These are phyloP conservation scores for Phytophthora lateralis DNA, from an alignment of 352 stramenopile genomes.

Conservation along the genomic window DNA sequence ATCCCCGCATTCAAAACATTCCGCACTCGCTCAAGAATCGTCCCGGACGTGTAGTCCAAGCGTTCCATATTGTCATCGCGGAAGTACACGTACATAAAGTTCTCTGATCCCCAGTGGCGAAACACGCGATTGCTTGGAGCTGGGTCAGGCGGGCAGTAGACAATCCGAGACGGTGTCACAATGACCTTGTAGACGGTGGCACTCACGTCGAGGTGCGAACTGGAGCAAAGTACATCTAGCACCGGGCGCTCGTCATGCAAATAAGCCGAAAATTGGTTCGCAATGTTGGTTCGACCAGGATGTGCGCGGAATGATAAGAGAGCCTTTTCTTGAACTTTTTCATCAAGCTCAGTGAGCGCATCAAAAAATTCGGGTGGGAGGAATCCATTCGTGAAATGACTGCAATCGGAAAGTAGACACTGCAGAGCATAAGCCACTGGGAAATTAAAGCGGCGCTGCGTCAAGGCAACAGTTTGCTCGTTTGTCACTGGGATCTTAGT, in stretches of 20 bases:
- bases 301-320: constrained; percentile 46
- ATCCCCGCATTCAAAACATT: constrained; percentile 50
- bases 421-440: constrained; percentile 57
- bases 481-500: constrained; percentile 37
- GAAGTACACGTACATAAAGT: constrained; percentile 89
- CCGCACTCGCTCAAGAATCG: constrained; percentile 45
- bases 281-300: constrained; percentile 23
- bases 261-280: constrained; percentile 43
- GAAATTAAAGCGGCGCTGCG: constrained; percentile 21
- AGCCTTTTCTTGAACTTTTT: constrained; percentile 48
- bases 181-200: constrained; percentile 63
- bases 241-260: constrained; percentile 39
- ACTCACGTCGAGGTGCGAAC: constrained; percentile 19
- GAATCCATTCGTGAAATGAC: constrained; percentile 52
- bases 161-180: constrained; percentile 68
- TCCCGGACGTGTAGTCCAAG: constrained; percentile 54
- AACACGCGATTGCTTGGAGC: constrained; percentile 74
- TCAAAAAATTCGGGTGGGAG: constrained; percentile 47
- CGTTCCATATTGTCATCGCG: constrained; percentile 80
- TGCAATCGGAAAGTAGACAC: constrained; percentile 53
- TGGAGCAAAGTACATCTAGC: constrained; percentile 32
- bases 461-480: not conserved
- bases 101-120: constrained; percentile 61
- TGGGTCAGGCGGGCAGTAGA: constrained; percentile 58
- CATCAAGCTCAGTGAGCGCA: constrained; percentile 34